These are phyloP conservation scores for Phytopythium kandeliae DNA, from an alignment of 352 stramenopile species.

Conservation along the genomic window DNA sequence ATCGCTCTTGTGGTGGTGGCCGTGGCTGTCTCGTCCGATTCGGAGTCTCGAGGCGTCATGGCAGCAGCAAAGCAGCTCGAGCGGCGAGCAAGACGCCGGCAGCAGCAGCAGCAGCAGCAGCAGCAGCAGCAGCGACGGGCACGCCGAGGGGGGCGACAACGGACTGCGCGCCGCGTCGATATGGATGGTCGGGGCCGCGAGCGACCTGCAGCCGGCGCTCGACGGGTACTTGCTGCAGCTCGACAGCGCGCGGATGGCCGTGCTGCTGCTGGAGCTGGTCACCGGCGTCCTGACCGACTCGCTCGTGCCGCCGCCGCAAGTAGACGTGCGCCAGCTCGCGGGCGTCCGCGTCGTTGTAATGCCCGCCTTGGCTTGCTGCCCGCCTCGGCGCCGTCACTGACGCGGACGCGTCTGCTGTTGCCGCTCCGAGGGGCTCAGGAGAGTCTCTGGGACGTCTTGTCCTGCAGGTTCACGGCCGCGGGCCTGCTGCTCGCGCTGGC, in stretches of 20 bases:
- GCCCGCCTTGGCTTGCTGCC: neutral
- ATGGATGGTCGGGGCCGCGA: neutral
- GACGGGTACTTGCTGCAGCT: neutral
- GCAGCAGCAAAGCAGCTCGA: neutral
- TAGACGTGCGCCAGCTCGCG: neutral
- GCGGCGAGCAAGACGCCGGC: neutral
- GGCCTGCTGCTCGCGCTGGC: constrained; percentile 35
- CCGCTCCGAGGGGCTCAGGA: constrained; percentile 3
- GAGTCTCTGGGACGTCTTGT: constrained; percentile 40
- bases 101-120: too few species aligned
- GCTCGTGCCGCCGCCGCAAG: neutral
- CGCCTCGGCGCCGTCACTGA: neutral
- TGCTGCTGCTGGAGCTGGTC: neutral
- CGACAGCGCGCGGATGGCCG: neutral
- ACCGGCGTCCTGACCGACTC: neutral
- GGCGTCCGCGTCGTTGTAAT: neutral
- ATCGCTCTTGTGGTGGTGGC: neutral
- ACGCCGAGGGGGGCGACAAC: neutral
- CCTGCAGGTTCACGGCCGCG: constrained; percentile 31
- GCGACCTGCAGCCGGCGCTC: neutral
- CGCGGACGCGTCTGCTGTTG: neutral
- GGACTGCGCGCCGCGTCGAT: neutral
- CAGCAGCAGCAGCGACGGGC: neutral
- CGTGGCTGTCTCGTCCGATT: neutral
- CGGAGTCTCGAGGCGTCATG: neutral